A percentile compares a stretch with the other conserved stretches of the same genome.
phyloP scores from a whole-genome alignment of 2,329 filamentous ascomycete species.

The Nemania diffusa region DNA sequence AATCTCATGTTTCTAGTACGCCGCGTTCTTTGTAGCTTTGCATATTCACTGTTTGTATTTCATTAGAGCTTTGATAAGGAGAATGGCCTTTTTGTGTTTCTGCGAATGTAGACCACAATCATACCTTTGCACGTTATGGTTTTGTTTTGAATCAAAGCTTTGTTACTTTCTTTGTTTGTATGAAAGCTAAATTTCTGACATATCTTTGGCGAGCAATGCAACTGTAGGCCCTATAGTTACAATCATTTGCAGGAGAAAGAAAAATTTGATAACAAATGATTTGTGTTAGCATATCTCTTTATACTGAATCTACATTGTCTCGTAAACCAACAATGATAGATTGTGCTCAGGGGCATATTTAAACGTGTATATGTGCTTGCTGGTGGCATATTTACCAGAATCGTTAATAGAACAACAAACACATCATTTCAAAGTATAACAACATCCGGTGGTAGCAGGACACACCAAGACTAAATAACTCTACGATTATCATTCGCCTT shows the following conservation, averaged over 20 bases:
- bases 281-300: neutral
- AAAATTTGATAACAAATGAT: neutral
- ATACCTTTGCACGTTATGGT: neutral
- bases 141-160: neutral
- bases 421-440: neutral
- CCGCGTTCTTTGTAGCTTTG: neutral
- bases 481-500: neutral
- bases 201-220: neutral
- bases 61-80: neutral
- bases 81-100: neutral
- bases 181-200: neutral
- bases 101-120: neutral
- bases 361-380: neutral
- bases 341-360: neutral
- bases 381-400: neutral
- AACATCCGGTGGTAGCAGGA: neutral
- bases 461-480: neutral
- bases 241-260: neutral
- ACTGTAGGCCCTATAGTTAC: neutral
- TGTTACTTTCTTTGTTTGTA: constrained; percentile 8
- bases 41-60: neutral
- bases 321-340: neutral
- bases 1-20: no score
- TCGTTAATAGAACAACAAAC: neutral
- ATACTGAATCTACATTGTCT: neutral